phyloP scores from a whole-genome alignment of 306 rosid genomes.

The Prunus dulcis region DNA sequence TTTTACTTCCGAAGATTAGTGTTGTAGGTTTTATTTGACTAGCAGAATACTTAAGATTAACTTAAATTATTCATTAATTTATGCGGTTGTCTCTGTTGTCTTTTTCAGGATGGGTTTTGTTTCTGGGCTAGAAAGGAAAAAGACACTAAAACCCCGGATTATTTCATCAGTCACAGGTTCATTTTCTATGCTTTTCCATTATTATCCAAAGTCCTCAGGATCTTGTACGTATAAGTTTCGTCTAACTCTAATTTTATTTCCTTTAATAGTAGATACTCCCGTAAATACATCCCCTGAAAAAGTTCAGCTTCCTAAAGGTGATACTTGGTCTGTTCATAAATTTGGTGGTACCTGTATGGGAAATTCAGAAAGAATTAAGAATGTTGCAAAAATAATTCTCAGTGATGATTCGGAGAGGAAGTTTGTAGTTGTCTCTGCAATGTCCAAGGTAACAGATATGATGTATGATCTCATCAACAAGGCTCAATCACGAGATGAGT shows the following conservation, averaged over 20 bases:
- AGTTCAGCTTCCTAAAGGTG: slow-evolving; percentile 64
- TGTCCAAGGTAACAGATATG: slow-evolving; percentile 98
- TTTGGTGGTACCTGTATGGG: slow-evolving; percentile 99
- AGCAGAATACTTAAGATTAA: background rate
- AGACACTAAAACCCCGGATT: background rate
- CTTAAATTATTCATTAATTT: background rate
- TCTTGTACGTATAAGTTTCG: background rate
- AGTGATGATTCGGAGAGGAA: slow-evolving; percentile 79
- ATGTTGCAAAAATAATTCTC: slow-evolving; percentile 68
- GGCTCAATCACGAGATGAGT: slow-evolving; percentile 88
- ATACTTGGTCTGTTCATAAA: slow-evolving; percentile 91
- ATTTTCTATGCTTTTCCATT: background rate
- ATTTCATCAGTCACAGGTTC: slow-evolving; percentile 34
- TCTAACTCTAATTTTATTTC: slow-evolving; percentile 2
- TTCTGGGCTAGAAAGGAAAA: slow-evolving; percentile 19
- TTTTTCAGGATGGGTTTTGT: slow-evolving; percentile 22
- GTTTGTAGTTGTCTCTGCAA: slow-evolving; percentile 89
- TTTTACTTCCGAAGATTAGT: background rate
- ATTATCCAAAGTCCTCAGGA: background rate
- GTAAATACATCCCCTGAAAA: slow-evolving; percentile 43
- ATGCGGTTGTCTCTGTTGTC: background rate
- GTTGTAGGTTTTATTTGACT: background rate
- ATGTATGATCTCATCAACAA: slow-evolving; percentile 83
- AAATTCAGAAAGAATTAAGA: slow-evolving; percentile 73
- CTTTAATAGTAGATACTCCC: slow-evolving; percentile 37